Evolutionary conservation across 2,329 filamentous ascomycete genomes (phyloP).

Genomic region (Phyllosticta ampelicida): DNA sequence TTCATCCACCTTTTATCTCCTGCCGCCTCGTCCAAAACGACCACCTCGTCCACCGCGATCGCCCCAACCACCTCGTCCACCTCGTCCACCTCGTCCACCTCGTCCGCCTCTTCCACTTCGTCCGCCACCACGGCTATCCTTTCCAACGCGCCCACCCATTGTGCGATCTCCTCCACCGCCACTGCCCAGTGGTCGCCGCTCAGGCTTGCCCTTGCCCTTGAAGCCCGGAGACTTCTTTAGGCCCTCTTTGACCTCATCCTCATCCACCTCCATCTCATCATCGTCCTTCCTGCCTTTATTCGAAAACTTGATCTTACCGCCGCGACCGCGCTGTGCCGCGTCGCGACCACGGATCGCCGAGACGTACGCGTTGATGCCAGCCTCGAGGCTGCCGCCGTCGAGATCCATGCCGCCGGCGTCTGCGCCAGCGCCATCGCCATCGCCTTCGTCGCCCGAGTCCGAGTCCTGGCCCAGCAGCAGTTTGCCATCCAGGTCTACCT

Average conservation of each 20-base stretch:
- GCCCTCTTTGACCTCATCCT: conserved; percentile 23
- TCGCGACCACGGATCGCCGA: conserved; percentile 50
- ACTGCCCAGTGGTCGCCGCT: conserved; percentile 27
- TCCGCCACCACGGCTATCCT: conserved; percentile 7
- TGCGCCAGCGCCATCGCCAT: conserved; percentile 14
- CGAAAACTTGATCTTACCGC: conserved; percentile 49
- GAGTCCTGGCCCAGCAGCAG: conserved; percentile 56
- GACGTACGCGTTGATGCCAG: conserved; percentile 50
- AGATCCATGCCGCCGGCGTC: conserved; percentile 34
- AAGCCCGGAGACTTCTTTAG: conserved; percentile 21
- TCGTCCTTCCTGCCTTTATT: conserved; percentile 31
- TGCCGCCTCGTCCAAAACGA: conserved; percentile 5
- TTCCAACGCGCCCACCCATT: not conserved
- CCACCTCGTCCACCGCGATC: conserved; percentile 1
- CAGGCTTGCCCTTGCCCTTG: conserved; percentile 15
- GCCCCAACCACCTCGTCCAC: not conserved
- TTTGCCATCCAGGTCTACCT: conserved; percentile 67
- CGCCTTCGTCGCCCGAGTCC: conserved; percentile 27
- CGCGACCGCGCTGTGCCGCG: conserved; percentile 45
- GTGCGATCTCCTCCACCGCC: conserved; percentile 2
- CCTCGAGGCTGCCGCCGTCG: conserved; percentile 37
- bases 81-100: conserved; percentile 7
- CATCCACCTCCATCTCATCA: conserved; percentile 38
- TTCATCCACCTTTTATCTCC: not conserved
- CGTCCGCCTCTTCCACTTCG: conserved; percentile 18